phyloP scores from a whole-genome alignment of 345 rosid species.

The Aurinia saxatilis region DNA sequence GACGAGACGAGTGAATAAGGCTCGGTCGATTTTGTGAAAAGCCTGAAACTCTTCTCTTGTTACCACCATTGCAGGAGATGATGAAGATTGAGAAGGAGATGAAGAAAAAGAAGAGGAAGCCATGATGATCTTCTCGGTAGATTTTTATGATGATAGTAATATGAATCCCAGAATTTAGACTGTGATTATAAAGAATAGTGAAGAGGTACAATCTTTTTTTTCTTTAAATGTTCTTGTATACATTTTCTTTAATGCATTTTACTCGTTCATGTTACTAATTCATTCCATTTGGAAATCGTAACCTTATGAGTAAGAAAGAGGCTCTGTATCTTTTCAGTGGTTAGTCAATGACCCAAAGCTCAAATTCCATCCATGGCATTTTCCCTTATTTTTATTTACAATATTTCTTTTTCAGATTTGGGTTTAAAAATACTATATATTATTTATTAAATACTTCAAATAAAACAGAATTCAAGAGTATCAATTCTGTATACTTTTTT shows the following conservation, averaged over 20 bases:
- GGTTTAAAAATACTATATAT: too few relatives aligned
- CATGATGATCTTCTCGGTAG: background rate
- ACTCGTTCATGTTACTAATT: slow-evolving; percentile 6
- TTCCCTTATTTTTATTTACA: too few relatives aligned
- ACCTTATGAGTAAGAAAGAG: background rate
- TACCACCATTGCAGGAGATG: background rate
- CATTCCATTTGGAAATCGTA: background rate
- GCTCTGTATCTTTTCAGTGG: background rate
- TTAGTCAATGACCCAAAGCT: background rate
- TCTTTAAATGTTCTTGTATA: background rate
- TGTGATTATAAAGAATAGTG: background rate
- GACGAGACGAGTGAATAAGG: slow-evolving; percentile 38
- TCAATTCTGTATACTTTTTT: too few relatives aligned
- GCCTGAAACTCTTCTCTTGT: slow-evolving; percentile 32
- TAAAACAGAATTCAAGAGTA: too few relatives aligned
- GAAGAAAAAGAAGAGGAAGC: background rate
- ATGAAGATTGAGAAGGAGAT: background rate
- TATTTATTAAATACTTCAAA: too few relatives aligned
- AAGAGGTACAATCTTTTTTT: background rate
- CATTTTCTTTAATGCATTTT: background rate
- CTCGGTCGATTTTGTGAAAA: slow-evolving; percentile 52
- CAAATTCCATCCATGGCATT: background rate
- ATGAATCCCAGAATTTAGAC: background rate
- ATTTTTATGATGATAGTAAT: background rate
- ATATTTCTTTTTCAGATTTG: too few relatives aligned